These are phyloP conservation scores for Platanthera zijinensis DNA, from an alignment of 106 monocot species.

Conservation along the genomic window DNA sequence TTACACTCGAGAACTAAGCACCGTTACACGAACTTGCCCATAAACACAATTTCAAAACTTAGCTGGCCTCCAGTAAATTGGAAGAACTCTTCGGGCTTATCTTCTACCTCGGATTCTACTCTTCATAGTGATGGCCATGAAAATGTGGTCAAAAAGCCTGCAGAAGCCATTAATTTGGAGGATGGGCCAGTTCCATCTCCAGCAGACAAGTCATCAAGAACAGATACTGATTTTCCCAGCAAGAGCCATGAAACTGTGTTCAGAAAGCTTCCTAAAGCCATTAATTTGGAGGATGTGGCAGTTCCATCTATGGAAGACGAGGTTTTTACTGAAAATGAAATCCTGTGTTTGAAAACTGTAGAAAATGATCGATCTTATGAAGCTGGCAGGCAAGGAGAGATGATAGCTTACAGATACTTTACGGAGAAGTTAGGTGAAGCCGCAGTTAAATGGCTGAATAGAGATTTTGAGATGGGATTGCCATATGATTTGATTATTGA, in stretches of 20 bases:
- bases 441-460: constrained; percentile 38
- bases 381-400: constrained; percentile 43
- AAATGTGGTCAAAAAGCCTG: too few species aligned
- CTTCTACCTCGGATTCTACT: too few species aligned
- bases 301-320: neutral
- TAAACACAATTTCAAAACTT: constrained; percentile 5
- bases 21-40: neutral
- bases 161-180: neutral
- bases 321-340: neutral
- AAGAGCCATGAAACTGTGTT: too few species aligned
- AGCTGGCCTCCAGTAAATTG: constrained; percentile 35
- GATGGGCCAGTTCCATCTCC: neutral
- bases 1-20: neutral
- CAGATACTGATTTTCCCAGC: too few species aligned
- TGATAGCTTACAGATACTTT: constrained; percentile 36
- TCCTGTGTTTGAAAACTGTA: constrained; percentile 6
- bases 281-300: neutral
- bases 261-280: too few species aligned
- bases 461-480: constrained; percentile 38
- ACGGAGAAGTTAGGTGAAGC: constrained; percentile 18
- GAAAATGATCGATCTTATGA: constrained; percentile 17
- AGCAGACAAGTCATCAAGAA: neutral
- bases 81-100: neutral
- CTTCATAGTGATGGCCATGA: too few species aligned
- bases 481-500: constrained; percentile 45